A percentile compares a stretch with the other conserved stretches of the same genome.
Evolutionary conservation across 1,139 yeast genomes (phyloP).

Genomic region (Kazachstania sp.): DNA sequence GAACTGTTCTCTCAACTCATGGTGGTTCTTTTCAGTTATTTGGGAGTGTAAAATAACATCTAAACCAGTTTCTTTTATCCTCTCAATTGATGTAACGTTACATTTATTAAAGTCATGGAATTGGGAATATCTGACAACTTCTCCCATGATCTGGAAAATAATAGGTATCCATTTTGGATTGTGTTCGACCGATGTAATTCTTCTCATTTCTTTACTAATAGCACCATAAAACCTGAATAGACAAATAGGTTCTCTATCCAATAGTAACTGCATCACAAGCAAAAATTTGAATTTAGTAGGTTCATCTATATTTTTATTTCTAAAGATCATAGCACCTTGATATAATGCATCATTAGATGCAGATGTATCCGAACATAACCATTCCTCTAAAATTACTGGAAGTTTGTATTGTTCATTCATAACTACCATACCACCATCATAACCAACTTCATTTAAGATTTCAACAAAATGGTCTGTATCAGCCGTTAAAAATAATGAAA

Average conservation of each 20-base stretch:
- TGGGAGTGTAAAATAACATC: slow-evolving; percentile 27
- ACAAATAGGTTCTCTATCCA: slow-evolving; percentile 32
- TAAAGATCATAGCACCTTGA: slow-evolving; percentile 48
- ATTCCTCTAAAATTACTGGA: slow-evolving; percentile 44
- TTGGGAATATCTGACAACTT: slow-evolving; percentile 29
- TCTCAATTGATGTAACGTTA: slow-evolving; percentile 21
- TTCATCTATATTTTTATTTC: slow-evolving; percentile 43
- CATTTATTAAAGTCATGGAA: slow-evolving; percentile 20
- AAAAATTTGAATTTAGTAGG: slow-evolving; percentile 47
- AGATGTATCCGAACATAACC: slow-evolving; percentile 37
- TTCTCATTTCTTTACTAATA: slow-evolving; percentile 37
- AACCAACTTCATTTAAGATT: slow-evolving; percentile 40
- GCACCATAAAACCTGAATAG: slow-evolving; percentile 41
- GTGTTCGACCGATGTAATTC: slow-evolving; percentile 28
- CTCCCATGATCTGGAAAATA: slow-evolving; percentile 30
- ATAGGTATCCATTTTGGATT: slow-evolving; percentile 27
- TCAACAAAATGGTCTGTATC: slow-evolving; percentile 43
- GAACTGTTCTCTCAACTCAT: neutral
- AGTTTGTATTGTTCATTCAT: slow-evolving; percentile 36
- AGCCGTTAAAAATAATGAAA: slow-evolving; percentile 47
- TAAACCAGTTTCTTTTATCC: slow-evolving; percentile 27
- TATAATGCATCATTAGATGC: slow-evolving; percentile 41
- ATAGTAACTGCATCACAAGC: slow-evolving; percentile 39
- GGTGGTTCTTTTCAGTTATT: slow-evolving; percentile 2
- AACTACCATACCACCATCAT: slow-evolving; percentile 31